Percentiles rank a stretch among this genome's conserved stretches.
Evolutionary conservation across 768 basidiomycete genomes (phyloP).

Genomic region (Psilocybe subaeruginosa): DNA sequence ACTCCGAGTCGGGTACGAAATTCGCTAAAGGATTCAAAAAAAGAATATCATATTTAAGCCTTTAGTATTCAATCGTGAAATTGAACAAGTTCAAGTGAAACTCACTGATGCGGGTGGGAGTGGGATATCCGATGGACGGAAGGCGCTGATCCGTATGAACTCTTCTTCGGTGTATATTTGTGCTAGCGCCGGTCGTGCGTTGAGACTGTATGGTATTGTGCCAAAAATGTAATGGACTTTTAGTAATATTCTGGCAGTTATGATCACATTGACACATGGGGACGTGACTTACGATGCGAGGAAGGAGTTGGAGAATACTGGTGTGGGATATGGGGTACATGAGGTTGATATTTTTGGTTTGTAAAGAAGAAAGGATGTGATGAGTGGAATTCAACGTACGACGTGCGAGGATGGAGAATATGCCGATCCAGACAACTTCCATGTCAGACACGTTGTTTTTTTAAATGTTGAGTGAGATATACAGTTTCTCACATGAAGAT

Average conservation of each 20-base stretch:
- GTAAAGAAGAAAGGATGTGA: not conserved
- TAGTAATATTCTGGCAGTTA: not conserved
- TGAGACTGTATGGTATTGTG: slow-evolving; percentile 4
- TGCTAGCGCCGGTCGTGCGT: slow-evolving; percentile 15
- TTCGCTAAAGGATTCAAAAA: too few relatives aligned
- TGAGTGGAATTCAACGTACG: slow-evolving; percentile 8
- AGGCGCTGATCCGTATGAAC: not conserved
- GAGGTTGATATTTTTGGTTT: not conserved
- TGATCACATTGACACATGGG: not conserved
- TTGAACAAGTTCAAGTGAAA: too few relatives aligned
- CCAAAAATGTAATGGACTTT: slow-evolving; percentile 7
- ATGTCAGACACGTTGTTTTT: not conserved
- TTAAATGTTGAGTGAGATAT: not conserved
- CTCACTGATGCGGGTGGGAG: too few relatives aligned
- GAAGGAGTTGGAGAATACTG: slow-evolving; percentile 6
- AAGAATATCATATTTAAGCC: too few relatives aligned
- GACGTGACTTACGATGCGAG: not conserved
- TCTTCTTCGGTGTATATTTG: slow-evolving; percentile 9
- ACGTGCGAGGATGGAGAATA: slow-evolving; percentile 19
- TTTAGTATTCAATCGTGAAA: too few relatives aligned
- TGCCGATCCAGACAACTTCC: slow-evolving; percentile 22
- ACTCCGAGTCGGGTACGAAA: too few relatives aligned
- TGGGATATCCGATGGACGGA: not conserved
- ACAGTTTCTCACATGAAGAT: not conserved
- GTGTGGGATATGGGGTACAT: not conserved